phyloP scores from a whole-genome alignment of 345 rosid genomes.

The rapeseed (Brassica napus) region DNA sequence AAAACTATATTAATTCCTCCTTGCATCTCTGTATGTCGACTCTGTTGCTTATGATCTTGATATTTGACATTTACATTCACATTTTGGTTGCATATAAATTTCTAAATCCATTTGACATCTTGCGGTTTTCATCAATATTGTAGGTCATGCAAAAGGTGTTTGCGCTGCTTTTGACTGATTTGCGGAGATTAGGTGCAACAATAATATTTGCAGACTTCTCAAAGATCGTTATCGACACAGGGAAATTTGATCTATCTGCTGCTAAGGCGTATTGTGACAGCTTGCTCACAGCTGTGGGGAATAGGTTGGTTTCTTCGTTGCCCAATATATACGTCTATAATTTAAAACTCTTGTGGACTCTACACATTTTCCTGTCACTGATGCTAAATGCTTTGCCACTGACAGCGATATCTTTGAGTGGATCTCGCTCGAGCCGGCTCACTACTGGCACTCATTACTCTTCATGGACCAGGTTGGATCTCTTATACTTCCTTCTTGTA shows the following conservation, averaged over 20 bases:
- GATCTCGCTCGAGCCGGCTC: slow-evolving; percentile 80
- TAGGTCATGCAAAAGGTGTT: slow-evolving; percentile 98
- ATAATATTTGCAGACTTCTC: slow-evolving; percentile 90
- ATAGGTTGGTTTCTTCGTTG: slow-evolving; percentile 55
- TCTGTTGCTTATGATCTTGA: slow-evolving; percentile 21
- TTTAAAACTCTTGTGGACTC: not conserved
- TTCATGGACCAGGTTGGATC: slow-evolving; percentile 91
- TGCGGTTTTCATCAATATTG: slow-evolving; percentile 3
- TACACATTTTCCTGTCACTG: slow-evolving; percentile 19
- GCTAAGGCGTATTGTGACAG: slow-evolving; percentile 89
- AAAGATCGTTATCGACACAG: slow-evolving; percentile 84
- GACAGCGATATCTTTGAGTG: slow-evolving; percentile 82
- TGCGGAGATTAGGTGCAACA: slow-evolving; percentile 89
- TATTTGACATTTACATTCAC: not conserved
- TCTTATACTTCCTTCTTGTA: slow-evolving; percentile 5
- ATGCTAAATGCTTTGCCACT: slow-evolving; percentile 29
- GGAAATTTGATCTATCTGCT: slow-evolving; percentile 64
- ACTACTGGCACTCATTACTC: slow-evolving; percentile 89
- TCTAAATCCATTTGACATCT: slow-evolving; percentile 9
- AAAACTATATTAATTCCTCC: not conserved
- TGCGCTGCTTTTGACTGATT: slow-evolving; percentile 86
- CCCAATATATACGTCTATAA: not conserved
- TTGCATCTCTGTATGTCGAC: slow-evolving; percentile 2
- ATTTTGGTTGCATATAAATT: not conserved
- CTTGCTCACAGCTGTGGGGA: slow-evolving; percentile 74